A percentile compares a stretch with the other conserved stretches of the same genome.
Evolutionary conservation across 805 yeast species (phyloP).

Genomic region (Jamesozyma piceae): DNA sequence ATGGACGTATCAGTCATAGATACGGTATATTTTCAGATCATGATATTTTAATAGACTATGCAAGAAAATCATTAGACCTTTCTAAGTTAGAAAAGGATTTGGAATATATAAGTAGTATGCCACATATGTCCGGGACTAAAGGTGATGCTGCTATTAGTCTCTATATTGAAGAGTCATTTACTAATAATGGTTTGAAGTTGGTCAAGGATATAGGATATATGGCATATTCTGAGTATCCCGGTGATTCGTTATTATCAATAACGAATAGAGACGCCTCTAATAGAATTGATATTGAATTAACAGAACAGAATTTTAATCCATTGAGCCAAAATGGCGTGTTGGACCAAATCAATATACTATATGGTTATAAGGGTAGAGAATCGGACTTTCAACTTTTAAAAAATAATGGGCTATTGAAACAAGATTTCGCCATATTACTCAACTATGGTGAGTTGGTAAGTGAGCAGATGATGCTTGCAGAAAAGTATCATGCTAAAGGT

Average conservation of each 20-base stretch:
- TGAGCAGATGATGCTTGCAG: slow-evolving; percentile 47
- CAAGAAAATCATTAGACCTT: slow-evolving; percentile 44
- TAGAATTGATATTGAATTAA: slow-evolving; percentile 20
- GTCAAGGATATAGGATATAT: slow-evolving; percentile 37
- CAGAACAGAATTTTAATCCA: slow-evolving; percentile 52
- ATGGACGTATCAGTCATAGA: slow-evolving; percentile 30
- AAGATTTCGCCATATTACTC: slow-evolving; percentile 48
- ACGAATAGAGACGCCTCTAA: not conserved
- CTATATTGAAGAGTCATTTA: slow-evolving; percentile 52
- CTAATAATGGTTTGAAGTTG: slow-evolving; percentile 44
- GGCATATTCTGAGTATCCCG: slow-evolving; percentile 54
- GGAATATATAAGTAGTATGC: slow-evolving; percentile 68
- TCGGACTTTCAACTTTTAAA: slow-evolving; percentile 42
- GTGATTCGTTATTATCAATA: slow-evolving; percentile 1
- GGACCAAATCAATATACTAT: slow-evolving; percentile 41
- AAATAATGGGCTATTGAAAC: slow-evolving; percentile 32
- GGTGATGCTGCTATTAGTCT: slow-evolving; percentile 71
- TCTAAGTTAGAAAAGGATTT: slow-evolving; percentile 53
- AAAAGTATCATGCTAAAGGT: slow-evolving; percentile 49
- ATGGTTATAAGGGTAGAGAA: slow-evolving; percentile 56
- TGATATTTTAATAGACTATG: slow-evolving; percentile 39
- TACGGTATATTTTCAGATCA: slow-evolving; percentile 60
- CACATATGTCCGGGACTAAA: slow-evolving; percentile 80
- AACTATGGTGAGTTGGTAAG: slow-evolving; percentile 48
- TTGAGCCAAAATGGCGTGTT: slow-evolving; percentile 52